phyloP scores from a whole-genome alignment of 164 flowering plant species.

The Vitis rupestris region DNA sequence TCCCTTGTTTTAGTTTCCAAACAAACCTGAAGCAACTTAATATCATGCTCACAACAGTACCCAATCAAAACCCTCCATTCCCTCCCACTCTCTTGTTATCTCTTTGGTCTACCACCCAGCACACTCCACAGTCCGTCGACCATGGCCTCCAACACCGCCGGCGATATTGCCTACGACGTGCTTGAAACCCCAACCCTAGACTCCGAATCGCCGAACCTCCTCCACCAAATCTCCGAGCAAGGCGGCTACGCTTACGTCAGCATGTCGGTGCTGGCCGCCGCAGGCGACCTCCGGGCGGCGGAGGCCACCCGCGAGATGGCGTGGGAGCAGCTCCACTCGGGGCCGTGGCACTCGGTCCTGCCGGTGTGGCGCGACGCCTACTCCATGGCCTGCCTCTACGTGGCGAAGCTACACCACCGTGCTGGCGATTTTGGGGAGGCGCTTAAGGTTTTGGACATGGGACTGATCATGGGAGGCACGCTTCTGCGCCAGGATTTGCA shows the following conservation, averaged over 20 bases:
- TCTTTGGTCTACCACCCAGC: background rate
- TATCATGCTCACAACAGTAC: no score
- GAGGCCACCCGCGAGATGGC: conserved; percentile 95
- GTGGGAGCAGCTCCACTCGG: conserved; percentile 98
- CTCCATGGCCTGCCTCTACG: conserved; percentile 82
- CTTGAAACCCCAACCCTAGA: conserved; percentile 60
- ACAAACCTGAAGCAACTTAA: no score
- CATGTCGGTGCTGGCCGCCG: conserved; percentile 55
- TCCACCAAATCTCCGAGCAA: conserved; percentile 52
- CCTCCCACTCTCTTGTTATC: background rate
- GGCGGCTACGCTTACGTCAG: conserved; percentile 82
- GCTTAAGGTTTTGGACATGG: conserved; percentile 78
- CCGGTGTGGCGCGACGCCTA: conserved; percentile 94
- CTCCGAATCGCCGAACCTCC: conserved; percentile 42
- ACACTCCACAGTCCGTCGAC: conserved; percentile 9
- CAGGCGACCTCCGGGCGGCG: conserved; percentile 71
- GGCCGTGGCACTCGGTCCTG: conserved; percentile 92
- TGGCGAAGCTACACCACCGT: conserved; percentile 46
- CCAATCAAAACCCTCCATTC: no score
- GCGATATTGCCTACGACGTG: background rate
- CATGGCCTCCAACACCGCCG: conserved; percentile 15
- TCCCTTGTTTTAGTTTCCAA: no score
- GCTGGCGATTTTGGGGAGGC: conserved; percentile 58
- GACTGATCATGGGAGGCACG: conserved; percentile 87
- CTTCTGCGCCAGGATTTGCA: conserved; percentile 59